Evolutionary conservation across 805 yeast species (phyloP).

Genomic region (Grigorovia humatica): DNA sequence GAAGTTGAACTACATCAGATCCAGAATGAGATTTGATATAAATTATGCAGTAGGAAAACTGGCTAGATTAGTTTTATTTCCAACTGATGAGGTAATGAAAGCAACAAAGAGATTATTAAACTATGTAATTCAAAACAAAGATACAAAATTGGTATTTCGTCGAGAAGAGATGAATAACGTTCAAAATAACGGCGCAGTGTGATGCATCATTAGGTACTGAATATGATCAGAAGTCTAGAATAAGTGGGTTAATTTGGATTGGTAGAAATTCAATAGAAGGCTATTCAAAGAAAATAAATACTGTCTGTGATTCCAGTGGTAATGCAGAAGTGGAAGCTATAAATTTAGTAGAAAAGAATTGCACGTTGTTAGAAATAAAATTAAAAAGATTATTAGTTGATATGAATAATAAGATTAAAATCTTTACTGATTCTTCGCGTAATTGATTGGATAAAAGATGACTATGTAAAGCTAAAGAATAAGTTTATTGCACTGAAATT

Average conservation of each 20-base stretch:
- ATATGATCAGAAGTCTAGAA: background rate
- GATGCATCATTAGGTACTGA: slow-evolving; percentile 2
- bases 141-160: background rate
- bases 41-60: slow-evolving; percentile 2
- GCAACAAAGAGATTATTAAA: background rate
- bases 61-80: background rate
- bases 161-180: background rate
- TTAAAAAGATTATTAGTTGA: background rate
- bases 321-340: slow-evolving; percentile 2
- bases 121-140: background rate
- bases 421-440: background rate
- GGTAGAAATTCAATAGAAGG: background rate
- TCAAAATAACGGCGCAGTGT: background rate
- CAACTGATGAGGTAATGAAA: slow-evolving; percentile 1
- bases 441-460: background rate
- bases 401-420: background rate
- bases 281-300: background rate
- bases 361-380: background rate
- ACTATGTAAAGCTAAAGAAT: background rate
- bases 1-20: slow-evolving; percentile 1
- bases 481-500: background rate
- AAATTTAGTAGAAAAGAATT: background rate
- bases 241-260: background rate
- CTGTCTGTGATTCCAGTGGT: background rate
- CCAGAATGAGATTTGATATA: slow-evolving; percentile 2